Evolutionary conservation across 176 grass and related monocot genomes (phyloP).

Genomic region (Juncus inflexus): DNA sequence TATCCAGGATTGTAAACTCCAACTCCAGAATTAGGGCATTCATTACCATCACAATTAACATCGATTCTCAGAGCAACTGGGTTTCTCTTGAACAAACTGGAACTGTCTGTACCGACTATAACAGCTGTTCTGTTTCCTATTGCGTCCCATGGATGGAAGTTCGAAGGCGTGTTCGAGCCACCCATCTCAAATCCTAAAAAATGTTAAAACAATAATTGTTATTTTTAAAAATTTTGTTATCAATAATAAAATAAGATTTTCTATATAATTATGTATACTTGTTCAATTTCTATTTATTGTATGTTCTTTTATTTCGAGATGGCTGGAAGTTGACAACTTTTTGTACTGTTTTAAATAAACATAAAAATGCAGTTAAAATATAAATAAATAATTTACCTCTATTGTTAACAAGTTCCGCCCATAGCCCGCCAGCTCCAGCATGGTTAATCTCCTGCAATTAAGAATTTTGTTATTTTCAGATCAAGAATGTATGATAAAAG

Average conservation of each 20-base stretch:
- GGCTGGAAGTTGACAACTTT: not conserved
- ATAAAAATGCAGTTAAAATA: not conserved
- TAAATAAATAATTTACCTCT: slow-evolving; percentile 52
- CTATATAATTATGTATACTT: too few relatives aligned
- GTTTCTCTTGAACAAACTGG: slow-evolving; percentile 54
- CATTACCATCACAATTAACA: slow-evolving; percentile 41
- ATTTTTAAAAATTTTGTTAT: not conserved
- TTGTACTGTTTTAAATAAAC: not conserved
- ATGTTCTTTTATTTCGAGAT: not conserved
- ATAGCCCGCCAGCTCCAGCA: slow-evolving; percentile 94
- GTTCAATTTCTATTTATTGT: not conserved
- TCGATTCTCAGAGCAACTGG: slow-evolving; percentile 67
- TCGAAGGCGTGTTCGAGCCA: slow-evolving; percentile 67
- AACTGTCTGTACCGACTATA: slow-evolving; percentile 45
- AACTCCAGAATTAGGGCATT: slow-evolving; percentile 57
- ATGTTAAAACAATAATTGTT: not conserved
- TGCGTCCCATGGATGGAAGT: slow-evolving; percentile 62
- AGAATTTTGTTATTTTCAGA: slow-evolving; percentile 1
- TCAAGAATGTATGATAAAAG: not conserved
- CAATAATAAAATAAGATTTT: not conserved
- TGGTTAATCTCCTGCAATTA: slow-evolving; percentile 87
- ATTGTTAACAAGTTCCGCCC: slow-evolving; percentile 90
- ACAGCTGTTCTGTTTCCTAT: slow-evolving; percentile 55
- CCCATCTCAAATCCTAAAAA: slow-evolving; percentile 79
- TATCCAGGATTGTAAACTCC: slow-evolving; percentile 80